These are phyloP conservation scores for Aspergillus clavatus DNA, from an alignment of 2,329 filamentous ascomycete species.

Conservation along the genomic window DNA sequence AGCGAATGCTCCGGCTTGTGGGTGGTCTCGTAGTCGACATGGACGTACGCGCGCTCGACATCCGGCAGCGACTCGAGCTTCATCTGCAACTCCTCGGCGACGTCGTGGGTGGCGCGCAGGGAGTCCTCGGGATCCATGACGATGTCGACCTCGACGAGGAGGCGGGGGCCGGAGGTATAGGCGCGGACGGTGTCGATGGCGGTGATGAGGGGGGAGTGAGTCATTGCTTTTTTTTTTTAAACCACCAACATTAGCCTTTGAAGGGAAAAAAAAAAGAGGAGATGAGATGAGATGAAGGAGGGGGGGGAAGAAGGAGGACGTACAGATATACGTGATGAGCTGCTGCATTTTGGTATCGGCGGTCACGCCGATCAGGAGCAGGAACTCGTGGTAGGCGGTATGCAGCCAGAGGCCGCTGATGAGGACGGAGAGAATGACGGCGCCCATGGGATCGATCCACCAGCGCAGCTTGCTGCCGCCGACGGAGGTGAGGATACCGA, in stretches of 20 bases:
- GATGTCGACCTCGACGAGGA: constrained; percentile 93
- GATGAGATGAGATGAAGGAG: too few relatives aligned
- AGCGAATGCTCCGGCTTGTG: constrained; percentile 83
- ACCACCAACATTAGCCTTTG: constrained; percentile 5
- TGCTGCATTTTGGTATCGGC: constrained; percentile 83
- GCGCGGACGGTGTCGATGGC: constrained; percentile 94
- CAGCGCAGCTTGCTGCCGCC: constrained; percentile 81
- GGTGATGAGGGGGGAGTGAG: constrained; percentile 73
- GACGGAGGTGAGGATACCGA: constrained; percentile 86
- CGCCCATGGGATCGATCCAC: constrained; percentile 94
- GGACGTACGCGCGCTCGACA: constrained; percentile 90
- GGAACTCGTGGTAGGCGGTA: constrained; percentile 84
- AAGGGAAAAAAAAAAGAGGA: not conserved
- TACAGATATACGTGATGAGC: constrained; percentile 89
- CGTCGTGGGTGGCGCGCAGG: constrained; percentile 78
- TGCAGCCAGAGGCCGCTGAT: constrained; percentile 77
- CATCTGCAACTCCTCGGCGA: constrained; percentile 88
- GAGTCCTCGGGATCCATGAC: constrained; percentile 78
- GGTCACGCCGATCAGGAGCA: constrained; percentile 83
- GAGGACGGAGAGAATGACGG: constrained; percentile 73
- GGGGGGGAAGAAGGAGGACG: constrained; percentile 17
- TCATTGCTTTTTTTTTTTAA: constrained; percentile 63
- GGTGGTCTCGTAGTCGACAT: constrained; percentile 94
- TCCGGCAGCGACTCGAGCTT: constrained; percentile 90
- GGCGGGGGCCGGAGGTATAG: constrained; percentile 80